A percentile compares a stretch with the other conserved stretches of the same genome.
Conservation (phyloP, 495 filamentous ascomycete species). For the Aspergillus coremiiformis region DNA sequence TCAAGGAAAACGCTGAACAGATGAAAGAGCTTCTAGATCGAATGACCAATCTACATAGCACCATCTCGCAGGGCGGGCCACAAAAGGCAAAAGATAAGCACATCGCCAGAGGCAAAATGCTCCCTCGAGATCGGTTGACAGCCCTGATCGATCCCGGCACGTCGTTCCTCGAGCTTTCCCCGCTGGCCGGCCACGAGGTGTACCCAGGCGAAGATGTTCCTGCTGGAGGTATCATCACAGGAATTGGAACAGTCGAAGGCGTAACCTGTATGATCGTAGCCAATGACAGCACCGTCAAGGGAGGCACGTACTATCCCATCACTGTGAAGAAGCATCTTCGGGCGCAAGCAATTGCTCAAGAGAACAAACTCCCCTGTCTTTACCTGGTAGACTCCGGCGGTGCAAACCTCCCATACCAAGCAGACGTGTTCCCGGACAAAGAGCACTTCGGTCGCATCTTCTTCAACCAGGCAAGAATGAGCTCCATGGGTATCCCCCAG, state of each 20-base stretch:
- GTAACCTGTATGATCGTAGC: conserved; percentile 92
- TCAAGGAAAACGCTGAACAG: conserved; percentile 69
- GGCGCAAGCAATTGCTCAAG: conserved; percentile 82
- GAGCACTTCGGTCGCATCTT: conserved; percentile 98
- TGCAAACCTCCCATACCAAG: conserved; percentile 91
- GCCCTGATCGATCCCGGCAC: conserved; percentile 83
- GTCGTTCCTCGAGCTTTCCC: conserved; percentile 84
- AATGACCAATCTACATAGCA: conserved; percentile 60
- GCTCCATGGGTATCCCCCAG: conserved; percentile 76
- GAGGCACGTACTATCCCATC: conserved; percentile 97
- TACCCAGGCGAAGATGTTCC: conserved; percentile 83
- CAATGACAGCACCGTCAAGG: conserved; percentile 97
- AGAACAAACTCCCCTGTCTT: conserved; percentile 83
- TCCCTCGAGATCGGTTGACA: conserved; percentile 82
- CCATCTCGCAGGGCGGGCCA: conserved; percentile 67
- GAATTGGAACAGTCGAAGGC: conserved; percentile 83
- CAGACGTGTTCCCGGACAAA: conserved; percentile 91
- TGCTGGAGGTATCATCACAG: conserved; percentile 87
- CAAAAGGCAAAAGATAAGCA: conserved; percentile 87
- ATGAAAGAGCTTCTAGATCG: conserved; percentile 65
- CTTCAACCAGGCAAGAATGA: conserved; percentile 94
- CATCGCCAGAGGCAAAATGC: conserved; percentile 82
- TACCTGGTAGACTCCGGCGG: conserved; percentile 96
- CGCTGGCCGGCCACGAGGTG: conserved; percentile 77
- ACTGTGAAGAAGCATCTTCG: conserved; percentile 97